Evolutionary conservation across 148 eudicot species (phyloP).

Genomic region (Vaccinium macrocarpon): DNA sequence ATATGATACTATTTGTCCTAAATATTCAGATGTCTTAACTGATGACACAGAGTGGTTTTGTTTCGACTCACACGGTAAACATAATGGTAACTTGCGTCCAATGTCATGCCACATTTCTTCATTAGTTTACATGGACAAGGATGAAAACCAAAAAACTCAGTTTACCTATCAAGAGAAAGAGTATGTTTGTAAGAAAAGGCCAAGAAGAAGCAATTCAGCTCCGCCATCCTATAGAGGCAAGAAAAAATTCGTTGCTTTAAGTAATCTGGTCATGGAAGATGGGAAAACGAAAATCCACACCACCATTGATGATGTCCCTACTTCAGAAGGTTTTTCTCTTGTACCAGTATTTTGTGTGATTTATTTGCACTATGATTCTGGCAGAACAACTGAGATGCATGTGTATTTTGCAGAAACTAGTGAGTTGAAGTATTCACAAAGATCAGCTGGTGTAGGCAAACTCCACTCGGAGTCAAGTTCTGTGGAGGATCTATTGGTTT

Average conservation of each 20-base stretch:
- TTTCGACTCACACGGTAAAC: constrained; percentile 20
- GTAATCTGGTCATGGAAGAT: constrained; percentile 24
- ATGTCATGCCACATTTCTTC: constrained; percentile 25
- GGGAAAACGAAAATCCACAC: constrained; percentile 20
- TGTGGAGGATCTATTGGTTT: constrained; percentile 27
- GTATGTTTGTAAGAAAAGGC: constrained; percentile 21
- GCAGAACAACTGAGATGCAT: neutral
- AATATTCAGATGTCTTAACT: constrained; percentile 21
- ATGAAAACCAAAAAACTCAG: constrained; percentile 21
- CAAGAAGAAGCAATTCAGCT: constrained; percentile 78
- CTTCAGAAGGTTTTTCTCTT: constrained; percentile 27
- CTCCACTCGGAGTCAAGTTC: constrained; percentile 25
- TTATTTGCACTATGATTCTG: neutral
- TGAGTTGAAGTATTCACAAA: constrained; percentile 31
- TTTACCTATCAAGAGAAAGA: constrained; percentile 23
- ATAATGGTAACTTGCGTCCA: constrained; percentile 13
- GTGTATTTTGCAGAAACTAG: constrained; percentile 36
- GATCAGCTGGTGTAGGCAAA: constrained; percentile 21
- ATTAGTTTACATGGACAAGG: constrained; percentile 18
- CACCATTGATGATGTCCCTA: constrained; percentile 17
- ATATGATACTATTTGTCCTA: constrained; percentile 27
- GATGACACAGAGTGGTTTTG: constrained; percentile 31
- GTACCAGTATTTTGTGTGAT: neutral
- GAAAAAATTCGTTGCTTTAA: constrained; percentile 44
- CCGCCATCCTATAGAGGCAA: constrained; percentile 70